Conservation (phyloP, 176 grass and related monocot genomes). For the Aegilops umbellulata region DNA sequence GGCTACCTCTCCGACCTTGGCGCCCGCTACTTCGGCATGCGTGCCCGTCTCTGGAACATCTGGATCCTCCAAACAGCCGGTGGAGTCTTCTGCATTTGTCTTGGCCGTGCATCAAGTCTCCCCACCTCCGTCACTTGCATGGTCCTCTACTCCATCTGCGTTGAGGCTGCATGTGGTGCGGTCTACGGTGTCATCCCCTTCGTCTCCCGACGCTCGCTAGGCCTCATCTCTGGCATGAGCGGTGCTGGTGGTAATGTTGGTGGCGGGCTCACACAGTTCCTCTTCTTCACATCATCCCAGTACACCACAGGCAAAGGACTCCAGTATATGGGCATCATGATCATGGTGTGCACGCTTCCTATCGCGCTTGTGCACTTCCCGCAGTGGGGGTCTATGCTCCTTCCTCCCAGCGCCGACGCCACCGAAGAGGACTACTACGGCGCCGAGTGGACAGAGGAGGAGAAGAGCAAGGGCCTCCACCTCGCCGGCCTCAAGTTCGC, state of each 20-base stretch:
- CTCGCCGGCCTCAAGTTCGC: neutral
- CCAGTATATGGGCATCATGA: neutral
- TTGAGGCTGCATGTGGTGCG: constrained; percentile 78
- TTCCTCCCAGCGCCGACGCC: neutral
- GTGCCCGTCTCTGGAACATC: constrained; percentile 78
- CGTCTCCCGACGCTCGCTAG: constrained; percentile 39
- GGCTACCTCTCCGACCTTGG: constrained; percentile 66
- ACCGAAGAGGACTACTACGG: neutral
- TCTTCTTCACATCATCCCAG: neutral
- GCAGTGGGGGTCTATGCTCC: neutral
- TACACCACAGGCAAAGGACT: neutral
- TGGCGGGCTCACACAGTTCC: neutral
- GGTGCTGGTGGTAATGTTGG: neutral
- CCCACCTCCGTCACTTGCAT: constrained; percentile 53
- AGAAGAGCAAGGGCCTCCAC: neutral
- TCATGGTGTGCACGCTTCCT: neutral
- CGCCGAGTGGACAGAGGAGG: neutral
- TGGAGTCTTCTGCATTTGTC: constrained; percentile 35
- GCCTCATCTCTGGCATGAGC: neutral
- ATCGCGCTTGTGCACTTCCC: neutral
- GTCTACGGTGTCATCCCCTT: constrained; percentile 79
- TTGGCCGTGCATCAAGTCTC: constrained; percentile 12
- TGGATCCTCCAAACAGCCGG: constrained; percentile 89
- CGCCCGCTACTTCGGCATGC: constrained; percentile 61
- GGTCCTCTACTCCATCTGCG: constrained; percentile 82